Evolutionary conservation across 2,329 filamentous ascomycete genomes (phyloP), one percentile per base, ranked within the genome.

Genomic region (Dothiorella sarmentorum): DNA sequence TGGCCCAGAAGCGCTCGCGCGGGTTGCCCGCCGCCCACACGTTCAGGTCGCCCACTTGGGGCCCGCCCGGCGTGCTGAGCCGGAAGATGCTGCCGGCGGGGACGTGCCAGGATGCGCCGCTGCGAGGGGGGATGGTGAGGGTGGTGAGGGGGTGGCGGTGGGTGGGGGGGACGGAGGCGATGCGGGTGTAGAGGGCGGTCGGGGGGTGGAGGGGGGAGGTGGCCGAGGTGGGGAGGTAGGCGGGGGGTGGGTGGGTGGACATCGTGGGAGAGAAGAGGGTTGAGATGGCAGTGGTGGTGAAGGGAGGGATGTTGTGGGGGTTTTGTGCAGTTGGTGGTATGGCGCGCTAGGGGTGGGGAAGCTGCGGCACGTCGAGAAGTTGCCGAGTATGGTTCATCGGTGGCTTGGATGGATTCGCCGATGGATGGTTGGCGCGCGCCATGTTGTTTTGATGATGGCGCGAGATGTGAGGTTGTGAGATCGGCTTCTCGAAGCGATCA

Each of bases 41-140:
- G 71, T 95, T 95, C 17, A 94, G 76, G 66, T 94, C 90, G 56
- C 89, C 88, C 49, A 95, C 89, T 74, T 95, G 90, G 0, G 90
- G 85, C 0, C 90, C 90, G 57, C 86, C 77, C 0, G 89, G 89
- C 0, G 90, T 93, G 59, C 85, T 88, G 62, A 95, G 85, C 13
- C 85, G 83, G 61, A 90, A 83, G 59, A 94, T 81, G 49, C 81
- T 81, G 3, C 88, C 88, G 1, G 83, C 83, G 0, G 84, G 81
- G 0, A 88, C 89, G 47, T 81, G 78, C 87, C 88, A 94, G 1
- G 90, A 89, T 61, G 79, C 79, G 1, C 87, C 90, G 2, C 86
- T 89, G 31, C 90, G 85, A 27, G 91, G 88, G 0, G 88, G 86
- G 26, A 94, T 76, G 2, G 81, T 82, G 63, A 67, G 59, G 4